A percentile compares a stretch with the other conserved stretches of the same genome.
These are phyloP conservation scores for Claviceps sp. DNA, from an alignment of 2,329 filamentous ascomycete genomes.

Conservation along the genomic window DNA sequence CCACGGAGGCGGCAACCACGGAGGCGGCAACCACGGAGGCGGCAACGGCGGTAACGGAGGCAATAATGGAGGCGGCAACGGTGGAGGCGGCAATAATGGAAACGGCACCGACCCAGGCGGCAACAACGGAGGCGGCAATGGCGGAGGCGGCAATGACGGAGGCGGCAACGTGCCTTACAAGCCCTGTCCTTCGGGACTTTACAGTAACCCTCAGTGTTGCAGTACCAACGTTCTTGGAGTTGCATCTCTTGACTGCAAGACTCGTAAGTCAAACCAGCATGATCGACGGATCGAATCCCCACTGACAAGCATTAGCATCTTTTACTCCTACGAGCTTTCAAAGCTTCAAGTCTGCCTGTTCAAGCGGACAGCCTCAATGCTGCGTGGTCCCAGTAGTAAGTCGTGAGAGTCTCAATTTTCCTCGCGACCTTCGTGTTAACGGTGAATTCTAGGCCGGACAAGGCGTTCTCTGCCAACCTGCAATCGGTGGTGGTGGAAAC, in stretches of 20 bases:
- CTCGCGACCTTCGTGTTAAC: neutral
- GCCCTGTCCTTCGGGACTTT: slow-evolving; percentile 4
- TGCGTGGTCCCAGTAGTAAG: slow-evolving; percentile 1
- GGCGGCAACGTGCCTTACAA: neutral
- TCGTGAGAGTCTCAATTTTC: neutral
- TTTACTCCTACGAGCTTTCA: neutral
- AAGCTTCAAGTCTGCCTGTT: neutral
- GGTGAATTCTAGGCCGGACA: neutral
- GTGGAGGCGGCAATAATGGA: neutral
- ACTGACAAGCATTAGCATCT: neutral
- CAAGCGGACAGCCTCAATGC: neutral
- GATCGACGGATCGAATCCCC: neutral
- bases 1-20: neutral
- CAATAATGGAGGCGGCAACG: too few species aligned
- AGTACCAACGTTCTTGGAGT: slow-evolving; percentile 6
- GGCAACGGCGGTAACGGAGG: neutral
- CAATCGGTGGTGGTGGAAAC: neutral
- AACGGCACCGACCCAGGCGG: too few species aligned
- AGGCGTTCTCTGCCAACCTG: neutral
- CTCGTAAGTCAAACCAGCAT: slow-evolving; percentile 3
- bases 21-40: neutral
- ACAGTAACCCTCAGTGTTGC: slow-evolving; percentile 8
- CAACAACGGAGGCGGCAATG: neutral
- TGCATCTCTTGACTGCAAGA: slow-evolving; percentile 5
- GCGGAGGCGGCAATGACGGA: neutral